Evolutionary conservation across 2,329 filamentous ascomycete species (phyloP), one percentile per base, ranked within the genome.

Genomic region (Atkinsonella texensis): DNA sequence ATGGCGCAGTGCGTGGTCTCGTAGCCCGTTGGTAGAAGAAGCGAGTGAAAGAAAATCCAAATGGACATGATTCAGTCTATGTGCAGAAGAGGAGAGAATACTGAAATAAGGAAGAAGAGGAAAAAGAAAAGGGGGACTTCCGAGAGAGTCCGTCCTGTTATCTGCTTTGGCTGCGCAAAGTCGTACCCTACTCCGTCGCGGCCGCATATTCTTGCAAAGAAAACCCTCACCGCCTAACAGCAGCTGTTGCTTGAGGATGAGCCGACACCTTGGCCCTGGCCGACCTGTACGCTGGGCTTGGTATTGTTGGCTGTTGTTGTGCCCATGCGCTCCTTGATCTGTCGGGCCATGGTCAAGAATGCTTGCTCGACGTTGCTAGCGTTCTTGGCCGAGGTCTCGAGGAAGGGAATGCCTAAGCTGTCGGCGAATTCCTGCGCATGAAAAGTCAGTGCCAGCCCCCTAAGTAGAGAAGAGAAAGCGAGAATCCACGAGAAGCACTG

Each of bases 251-350:
- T 87, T 62, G 87, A 87, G 62, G 85, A 85, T 63, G 83, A 87
- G 70, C 94, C 87, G 60, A 98, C 91, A 63, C 90, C 90, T 72
- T 95, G 89, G 66, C 93, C 93, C 68, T 89, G 86, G 54, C 89
- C 88, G 64, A 98, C 93, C 69, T 95, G 89, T 63, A 98, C 90
- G 63, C 88, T 95, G 59, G 91, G 91, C 79, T 97, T 98, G 76
- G 91, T 95, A 82, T 97, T 97, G 76, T 90, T 90, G 59, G 86
- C 86, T 44, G 87, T 85, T 57, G 91, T 93, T 62, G 89, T 95
- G 65, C 93, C 93, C 91, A 98, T 98, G 66, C 93, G 87, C 78
- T 97, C 91, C 82, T 98, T 98, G 77, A 98, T 98, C 74, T 98
- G 93, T 71, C 93, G 86, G 63, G 93, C 93, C 93, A 98, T 98